Evolutionary conservation across 257 asterid species (phyloP).

Genomic region (Solanum clarkiae): DNA sequence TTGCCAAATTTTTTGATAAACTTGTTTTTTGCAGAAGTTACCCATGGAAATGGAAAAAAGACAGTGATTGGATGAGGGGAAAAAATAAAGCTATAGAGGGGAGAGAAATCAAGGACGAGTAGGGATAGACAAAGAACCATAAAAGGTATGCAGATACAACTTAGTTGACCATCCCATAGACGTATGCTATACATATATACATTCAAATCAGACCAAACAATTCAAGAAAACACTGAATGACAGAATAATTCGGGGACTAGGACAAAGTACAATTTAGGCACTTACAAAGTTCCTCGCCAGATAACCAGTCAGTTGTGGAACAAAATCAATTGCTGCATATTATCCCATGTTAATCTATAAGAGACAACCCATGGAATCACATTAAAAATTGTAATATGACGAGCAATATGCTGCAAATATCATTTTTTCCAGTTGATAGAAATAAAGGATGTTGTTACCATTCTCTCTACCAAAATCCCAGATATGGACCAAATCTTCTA

Average conservation of each 20-base stretch:
- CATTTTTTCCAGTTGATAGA: neutral
- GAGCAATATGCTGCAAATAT: neutral
- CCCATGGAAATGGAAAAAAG: neutral
- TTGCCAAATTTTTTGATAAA: neutral
- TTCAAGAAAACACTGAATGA: neutral
- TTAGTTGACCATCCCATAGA: neutral
- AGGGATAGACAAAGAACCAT: neutral
- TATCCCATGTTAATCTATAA: conserved; percentile 58
- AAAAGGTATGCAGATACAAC: neutral
- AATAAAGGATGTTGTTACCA: conserved; percentile 30
- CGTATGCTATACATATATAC: neutral
- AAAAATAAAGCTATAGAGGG: neutral
- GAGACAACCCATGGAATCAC: conserved; percentile 25
- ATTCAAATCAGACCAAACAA: neutral
- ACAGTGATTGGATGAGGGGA: neutral
- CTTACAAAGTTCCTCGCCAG: conserved; percentile 84
- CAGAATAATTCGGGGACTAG: neutral
- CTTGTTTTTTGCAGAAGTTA: neutral
- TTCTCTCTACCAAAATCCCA: conserved; percentile 65
- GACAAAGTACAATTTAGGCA: conserved; percentile 10
- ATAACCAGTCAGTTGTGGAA: conserved; percentile 39
- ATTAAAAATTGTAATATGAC: conserved; percentile 4
- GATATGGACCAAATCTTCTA: conserved; percentile 39
- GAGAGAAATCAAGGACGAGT: neutral
- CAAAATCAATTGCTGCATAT: conserved; percentile 68